A percentile compares a stretch with the other conserved stretches of the same genome.
Conservation (phyloP, 2,329 filamentous ascomycete genomes). For the Alternaria viburni region DNA sequence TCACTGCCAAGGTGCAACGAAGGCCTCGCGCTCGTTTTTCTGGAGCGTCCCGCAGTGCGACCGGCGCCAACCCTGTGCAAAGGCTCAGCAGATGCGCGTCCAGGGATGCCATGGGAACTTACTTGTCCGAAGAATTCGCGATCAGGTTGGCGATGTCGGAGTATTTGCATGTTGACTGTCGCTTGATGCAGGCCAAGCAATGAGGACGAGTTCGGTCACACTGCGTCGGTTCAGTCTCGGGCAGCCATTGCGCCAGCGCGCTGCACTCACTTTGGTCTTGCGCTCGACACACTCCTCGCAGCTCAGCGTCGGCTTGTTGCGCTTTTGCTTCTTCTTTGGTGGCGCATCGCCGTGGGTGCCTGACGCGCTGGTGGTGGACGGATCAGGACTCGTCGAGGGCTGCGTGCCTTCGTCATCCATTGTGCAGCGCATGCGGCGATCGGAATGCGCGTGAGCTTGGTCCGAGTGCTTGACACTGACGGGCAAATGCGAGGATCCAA, state of each 20-base stretch:
- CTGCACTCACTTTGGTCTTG: slow-evolving; percentile 72
- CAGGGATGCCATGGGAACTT: slow-evolving; percentile 18
- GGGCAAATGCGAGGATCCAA: slow-evolving; percentile 6
- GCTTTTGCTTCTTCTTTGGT: slow-evolving; percentile 76
- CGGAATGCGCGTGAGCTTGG: not conserved
- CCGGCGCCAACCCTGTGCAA: slow-evolving; percentile 32
- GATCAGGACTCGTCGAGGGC: slow-evolving; percentile 29
- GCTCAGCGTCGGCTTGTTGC: slow-evolving; percentile 82
- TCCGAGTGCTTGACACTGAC: not conserved
- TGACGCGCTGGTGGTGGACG: slow-evolving; percentile 16
- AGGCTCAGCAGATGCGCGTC: slow-evolving; percentile 27
- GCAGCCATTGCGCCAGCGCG: not conserved
- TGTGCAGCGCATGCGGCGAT: not conserved
- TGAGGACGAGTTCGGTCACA: slow-evolving; percentile 74
- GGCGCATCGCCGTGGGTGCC: slow-evolving; percentile 34
- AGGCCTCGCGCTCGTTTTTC: slow-evolving; percentile 39
- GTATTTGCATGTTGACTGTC: slow-evolving; percentile 77
- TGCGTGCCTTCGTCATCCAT: slow-evolving; percentile 19
- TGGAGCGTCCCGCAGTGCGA: slow-evolving; percentile 32
- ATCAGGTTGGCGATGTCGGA: slow-evolving; percentile 78
- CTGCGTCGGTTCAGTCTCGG: slow-evolving; percentile 50
- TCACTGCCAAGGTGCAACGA: slow-evolving; percentile 28
- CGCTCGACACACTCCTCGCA: slow-evolving; percentile 82
- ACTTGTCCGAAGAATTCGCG: slow-evolving; percentile 64
- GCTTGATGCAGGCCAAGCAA: slow-evolving; percentile 68